These are phyloP conservation scores for Macrophomina phaseolina DNA, from an alignment of 2,329 filamentous ascomycete genomes.

Conservation along the genomic window DNA sequence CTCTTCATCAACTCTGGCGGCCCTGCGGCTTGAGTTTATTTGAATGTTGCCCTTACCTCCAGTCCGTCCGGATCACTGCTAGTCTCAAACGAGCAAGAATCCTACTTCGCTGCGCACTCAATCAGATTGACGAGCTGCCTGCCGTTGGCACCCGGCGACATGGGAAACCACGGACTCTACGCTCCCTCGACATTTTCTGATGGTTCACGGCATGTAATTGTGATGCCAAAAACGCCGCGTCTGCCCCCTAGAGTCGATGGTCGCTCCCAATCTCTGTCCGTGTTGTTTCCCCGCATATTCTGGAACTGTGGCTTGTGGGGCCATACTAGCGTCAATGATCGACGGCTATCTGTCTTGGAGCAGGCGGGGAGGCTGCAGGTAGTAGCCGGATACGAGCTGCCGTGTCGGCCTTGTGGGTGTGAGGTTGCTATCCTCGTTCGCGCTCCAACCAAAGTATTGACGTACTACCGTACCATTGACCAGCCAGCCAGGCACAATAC, in stretches of 20 bases:
- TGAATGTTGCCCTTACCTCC: no score
- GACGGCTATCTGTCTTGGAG: background rate
- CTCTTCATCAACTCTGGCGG: no score
- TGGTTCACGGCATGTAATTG: background rate
- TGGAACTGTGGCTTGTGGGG: background rate
- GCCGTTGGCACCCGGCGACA: background rate
- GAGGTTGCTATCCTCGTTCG: background rate
- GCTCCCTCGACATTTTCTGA: background rate
- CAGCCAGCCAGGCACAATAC: background rate
- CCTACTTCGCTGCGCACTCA: background rate
- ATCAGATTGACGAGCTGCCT: background rate
- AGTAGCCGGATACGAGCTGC: background rate
- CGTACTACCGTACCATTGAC: background rate
- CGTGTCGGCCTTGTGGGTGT: background rate
- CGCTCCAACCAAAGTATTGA: background rate
- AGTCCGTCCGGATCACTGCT: no score
- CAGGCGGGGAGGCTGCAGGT: background rate
- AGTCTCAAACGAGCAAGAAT: no score
- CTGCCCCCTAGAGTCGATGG: no score
- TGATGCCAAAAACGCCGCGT: background rate
- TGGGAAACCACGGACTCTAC: background rate
- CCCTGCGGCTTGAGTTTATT: no score
- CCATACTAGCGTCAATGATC: background rate
- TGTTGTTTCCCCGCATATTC: background rate
- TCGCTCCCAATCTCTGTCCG: background rate